Base-by-base conservation (phyloP, 768 basidiomycete genomes). In the Agrocybe praecox region DNA sequence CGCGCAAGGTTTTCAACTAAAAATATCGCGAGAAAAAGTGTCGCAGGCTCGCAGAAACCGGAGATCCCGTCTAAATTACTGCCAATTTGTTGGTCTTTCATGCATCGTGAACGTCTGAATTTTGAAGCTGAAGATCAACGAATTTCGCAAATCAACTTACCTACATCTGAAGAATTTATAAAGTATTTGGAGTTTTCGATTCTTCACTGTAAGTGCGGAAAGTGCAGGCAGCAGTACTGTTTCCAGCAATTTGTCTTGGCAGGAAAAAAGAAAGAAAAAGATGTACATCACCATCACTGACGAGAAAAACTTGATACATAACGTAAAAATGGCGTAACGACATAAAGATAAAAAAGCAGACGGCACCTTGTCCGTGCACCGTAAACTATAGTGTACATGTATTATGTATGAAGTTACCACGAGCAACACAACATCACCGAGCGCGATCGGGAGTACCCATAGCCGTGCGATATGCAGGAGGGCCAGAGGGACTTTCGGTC, bases 381-480 rank as follows among this genome's bases (percentile, higher is more conserved):
- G n/a, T 40, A 40, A 15, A 40, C n/a, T n/a, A 40, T 40, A 29
- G 44, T 42, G 23, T 43, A 45, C 29, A 36, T 34, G 18, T 18
- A 22, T 17, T 50, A 14, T 29, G 23, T 34, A 7, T 15, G 15
- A 34, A 34, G 8, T 40, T 40, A 15, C 5, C 36, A 40, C 12
- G 6, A 40, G 14, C 36, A 14, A 3, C 33, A 34, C 49, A 7
- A n/a, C 17, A 32, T 24, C 49, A 33, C 14, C n/a, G 15, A 18
- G 4, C 19, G 33, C 49, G 49, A 50, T 40, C 49, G 26, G 11
- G 33, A n/a, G 44, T 21, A 22, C 32, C 24, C 26, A 50, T 36
- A n/a, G 49, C 19, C 26, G 54, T 46, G 10, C 53, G 49, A 42
- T 59, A 59, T 9, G 58, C 53, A 42, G 58, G 58, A 22, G 58